phyloP scores from a whole-genome alignment of 805 yeast genomes.

The Saitoella complicata region DNA sequence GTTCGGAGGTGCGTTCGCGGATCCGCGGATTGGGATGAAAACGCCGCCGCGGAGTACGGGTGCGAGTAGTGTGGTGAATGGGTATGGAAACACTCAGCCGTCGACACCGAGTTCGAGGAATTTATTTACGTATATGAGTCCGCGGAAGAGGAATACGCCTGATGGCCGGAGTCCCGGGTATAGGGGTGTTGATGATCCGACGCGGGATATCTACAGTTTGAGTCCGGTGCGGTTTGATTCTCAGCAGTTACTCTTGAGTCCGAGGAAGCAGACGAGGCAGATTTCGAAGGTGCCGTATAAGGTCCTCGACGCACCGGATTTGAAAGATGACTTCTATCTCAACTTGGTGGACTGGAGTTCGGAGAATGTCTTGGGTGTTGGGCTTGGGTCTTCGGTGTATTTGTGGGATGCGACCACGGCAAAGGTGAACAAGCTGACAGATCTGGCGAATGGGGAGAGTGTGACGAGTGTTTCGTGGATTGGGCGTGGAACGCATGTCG shows the following conservation, averaged over 20 bases:
- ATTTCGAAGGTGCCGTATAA: slow-evolving; percentile 74
- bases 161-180: too few relatives aligned
- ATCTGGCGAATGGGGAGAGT: slow-evolving; percentile 47
- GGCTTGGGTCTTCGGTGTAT: slow-evolving; percentile 41
- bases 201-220: slow-evolving; percentile 48
- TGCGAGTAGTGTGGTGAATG: slow-evolving; percentile 18
- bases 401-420: slow-evolving; percentile 78
- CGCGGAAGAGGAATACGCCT: slow-evolving; percentile 27
- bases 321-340: slow-evolving; percentile 63
- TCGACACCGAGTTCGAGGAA: slow-evolving; percentile 31
- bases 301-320: slow-evolving; percentile 51
- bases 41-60: background rate
- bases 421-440: slow-evolving; percentile 64
- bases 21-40: too few relatives aligned
- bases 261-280: slow-evolving; percentile 60
- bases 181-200: background rate
- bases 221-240: slow-evolving; percentile 85
- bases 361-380: slow-evolving; percentile 44
- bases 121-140: slow-evolving; percentile 60
- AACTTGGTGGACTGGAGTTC: slow-evolving; percentile 54
- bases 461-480: slow-evolving; percentile 87
- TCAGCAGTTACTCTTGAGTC: slow-evolving; percentile 62
- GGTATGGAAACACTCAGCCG: slow-evolving; percentile 16
- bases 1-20: too few relatives aligned
- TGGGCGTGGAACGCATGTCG: slow-evolving; percentile 84